Evolutionary conservation across 352 stramenopile genomes (phyloP).

Genomic region (Thalassiosira hispida): DNA sequence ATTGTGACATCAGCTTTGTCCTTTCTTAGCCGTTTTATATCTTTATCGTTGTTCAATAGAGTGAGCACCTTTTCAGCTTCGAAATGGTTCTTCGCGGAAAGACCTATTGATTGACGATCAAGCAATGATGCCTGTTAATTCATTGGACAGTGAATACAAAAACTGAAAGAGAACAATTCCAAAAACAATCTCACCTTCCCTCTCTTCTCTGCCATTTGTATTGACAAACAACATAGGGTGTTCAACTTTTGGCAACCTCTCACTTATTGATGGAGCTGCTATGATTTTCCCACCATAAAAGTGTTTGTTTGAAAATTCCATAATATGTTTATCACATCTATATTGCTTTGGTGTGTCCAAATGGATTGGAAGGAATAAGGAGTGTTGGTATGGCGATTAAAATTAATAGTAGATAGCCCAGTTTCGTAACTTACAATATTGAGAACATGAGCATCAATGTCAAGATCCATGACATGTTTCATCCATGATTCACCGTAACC

Average conservation of each 20-base stretch:
- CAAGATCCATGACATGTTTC: slow-evolving; percentile 3
- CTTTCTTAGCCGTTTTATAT: slow-evolving; percentile 27
- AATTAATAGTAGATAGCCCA: not conserved
- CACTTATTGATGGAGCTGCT: not conserved
- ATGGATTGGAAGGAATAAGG: not conserved
- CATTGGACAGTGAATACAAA: not conserved
- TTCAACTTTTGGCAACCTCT: slow-evolving; percentile 24
- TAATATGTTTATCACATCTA: slow-evolving; percentile 43
- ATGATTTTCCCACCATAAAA: slow-evolving; percentile 35
- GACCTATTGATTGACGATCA: not conserved
- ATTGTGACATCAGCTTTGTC: slow-evolving; percentile 15
- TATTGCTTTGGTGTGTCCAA: slow-evolving; percentile 42
- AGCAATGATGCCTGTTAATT: not conserved
- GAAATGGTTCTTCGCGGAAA: slow-evolving; percentile 4
- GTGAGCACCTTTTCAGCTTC: slow-evolving; percentile 21
- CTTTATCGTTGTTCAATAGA: slow-evolving; percentile 31
- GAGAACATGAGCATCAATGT: slow-evolving; percentile 40
- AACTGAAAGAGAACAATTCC: not conserved
- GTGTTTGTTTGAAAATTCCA: slow-evolving; percentile 56
- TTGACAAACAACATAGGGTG: slow-evolving; percentile 21
- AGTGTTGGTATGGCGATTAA: no score
- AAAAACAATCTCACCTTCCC: slow-evolving; percentile 12
- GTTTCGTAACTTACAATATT: slow-evolving; percentile 24
- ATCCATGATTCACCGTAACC: slow-evolving; percentile 37
- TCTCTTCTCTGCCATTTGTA: slow-evolving; percentile 26